Evolutionary conservation across 176 grass and related monocot genomes (phyloP).

Genomic region (Pontederia crassipes): DNA sequence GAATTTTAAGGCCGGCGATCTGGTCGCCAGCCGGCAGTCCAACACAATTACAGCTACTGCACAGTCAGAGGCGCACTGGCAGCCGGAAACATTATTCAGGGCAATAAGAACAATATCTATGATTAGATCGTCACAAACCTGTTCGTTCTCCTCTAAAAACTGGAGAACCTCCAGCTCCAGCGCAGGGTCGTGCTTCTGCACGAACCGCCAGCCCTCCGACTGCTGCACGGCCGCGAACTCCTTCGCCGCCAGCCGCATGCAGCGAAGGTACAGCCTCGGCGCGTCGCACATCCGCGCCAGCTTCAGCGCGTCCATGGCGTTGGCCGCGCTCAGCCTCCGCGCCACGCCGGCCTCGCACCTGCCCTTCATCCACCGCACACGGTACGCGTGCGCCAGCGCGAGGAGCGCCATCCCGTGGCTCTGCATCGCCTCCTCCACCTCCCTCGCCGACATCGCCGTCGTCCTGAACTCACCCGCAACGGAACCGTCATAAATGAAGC

Average conservation of each 20-base stretch:
- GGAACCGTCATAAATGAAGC: too few relatives aligned
- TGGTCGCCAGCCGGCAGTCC: too few relatives aligned
- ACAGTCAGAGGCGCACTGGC: neutral
- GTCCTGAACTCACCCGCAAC: neutral
- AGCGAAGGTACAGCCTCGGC: slow-evolving; percentile 40
- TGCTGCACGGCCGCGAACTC: slow-evolving; percentile 41
- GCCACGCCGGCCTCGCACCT: slow-evolving; percentile 41
- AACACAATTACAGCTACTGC: too few relatives aligned
- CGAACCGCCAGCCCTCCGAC: slow-evolving; percentile 67
- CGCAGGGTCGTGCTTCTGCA: slow-evolving; percentile 27
- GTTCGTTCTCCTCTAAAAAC: slow-evolving; percentile 39
- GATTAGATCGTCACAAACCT: slow-evolving; percentile 21
- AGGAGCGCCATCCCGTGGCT: slow-evolving; percentile 47
- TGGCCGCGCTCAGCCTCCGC: slow-evolving; percentile 28
- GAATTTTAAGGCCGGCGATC: too few relatives aligned
- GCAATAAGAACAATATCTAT: neutral
- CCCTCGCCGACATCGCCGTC: neutral
- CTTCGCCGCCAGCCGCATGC: slow-evolving; percentile 45
- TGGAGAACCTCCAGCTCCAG: slow-evolving; percentile 42
- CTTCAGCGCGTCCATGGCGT: slow-evolving; percentile 50
- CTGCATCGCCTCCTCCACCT: slow-evolving; percentile 29
- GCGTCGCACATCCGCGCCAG: slow-evolving; percentile 62
- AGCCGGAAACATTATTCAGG: neutral
- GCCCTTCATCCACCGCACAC: slow-evolving; percentile 52
- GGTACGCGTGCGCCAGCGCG: slow-evolving; percentile 56